phyloP scores from a whole-genome alignment of 192 early-diverging fungal genomes.

The Backusella liffmaniae region DNA sequence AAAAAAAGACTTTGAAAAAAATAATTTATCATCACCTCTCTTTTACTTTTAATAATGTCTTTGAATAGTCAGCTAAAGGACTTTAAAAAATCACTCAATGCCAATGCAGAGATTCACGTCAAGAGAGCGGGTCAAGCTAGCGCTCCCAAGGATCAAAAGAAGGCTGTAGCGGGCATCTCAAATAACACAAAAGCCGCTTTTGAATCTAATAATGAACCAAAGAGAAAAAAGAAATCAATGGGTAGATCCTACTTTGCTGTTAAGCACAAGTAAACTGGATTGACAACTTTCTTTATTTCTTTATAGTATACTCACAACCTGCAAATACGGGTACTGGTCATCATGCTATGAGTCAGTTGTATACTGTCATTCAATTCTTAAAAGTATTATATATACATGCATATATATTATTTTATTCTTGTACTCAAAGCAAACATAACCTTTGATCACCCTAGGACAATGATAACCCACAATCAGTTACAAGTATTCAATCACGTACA shows the following conservation, averaged over 20 bases:
- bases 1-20: too few relatives aligned
- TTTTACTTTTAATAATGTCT: background rate
- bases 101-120: constrained; percentile 29
- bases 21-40: background rate
- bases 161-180: background rate
- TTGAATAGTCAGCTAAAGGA: constrained; percentile 33
- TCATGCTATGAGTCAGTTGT: constrained; percentile 54
- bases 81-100: constrained; percentile 33
- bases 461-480: constrained; percentile 57
- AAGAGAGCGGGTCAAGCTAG: constrained; percentile 19
- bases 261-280: background rate
- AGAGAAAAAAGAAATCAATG: constrained; percentile 23
- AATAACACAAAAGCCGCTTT: constrained; percentile 32
- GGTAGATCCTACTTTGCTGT: background rate
- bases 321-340: constrained; percentile 50
- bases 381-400: constrained; percentile 34
- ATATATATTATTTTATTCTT: background rate
- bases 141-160: background rate
- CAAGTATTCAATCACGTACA: constrained; percentile 54
- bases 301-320: constrained; percentile 52
- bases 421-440: background rate
- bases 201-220: constrained; percentile 22
- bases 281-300: background rate
- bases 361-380: constrained; percentile 54
- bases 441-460: constrained; percentile 25